Evolutionary conservation across 2,329 filamentous ascomycete species (phyloP).

Genomic region (Aspergillus hiratsukae): DNA sequence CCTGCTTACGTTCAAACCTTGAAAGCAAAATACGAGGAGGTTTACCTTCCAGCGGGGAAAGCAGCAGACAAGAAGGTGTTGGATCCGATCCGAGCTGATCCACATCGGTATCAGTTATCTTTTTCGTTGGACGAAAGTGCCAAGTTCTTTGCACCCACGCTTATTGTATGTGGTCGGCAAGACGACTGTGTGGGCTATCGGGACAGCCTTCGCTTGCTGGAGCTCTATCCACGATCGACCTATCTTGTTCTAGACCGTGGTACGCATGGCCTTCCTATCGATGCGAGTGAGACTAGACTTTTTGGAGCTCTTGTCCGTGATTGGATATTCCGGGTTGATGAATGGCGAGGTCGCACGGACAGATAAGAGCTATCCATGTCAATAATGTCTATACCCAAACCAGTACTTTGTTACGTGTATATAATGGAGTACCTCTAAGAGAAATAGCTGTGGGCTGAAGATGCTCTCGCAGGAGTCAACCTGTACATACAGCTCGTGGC

Average conservation of each 20-base stretch:
- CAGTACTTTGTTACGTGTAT: no score
- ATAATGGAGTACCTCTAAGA: no score
- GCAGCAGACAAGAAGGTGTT: conserved; percentile 19
- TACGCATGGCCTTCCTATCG: conserved; percentile 24
- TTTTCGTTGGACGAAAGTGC: conserved; percentile 10
- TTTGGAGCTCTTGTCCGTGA: conserved; percentile 27
- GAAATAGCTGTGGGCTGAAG: no score
- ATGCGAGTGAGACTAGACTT: conserved; percentile 24
- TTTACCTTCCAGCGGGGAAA: conserved; percentile 13
- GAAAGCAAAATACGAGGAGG: conserved; percentile 17
- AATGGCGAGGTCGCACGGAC: conserved; percentile 16
- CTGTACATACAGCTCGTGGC: no score
- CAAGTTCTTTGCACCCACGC: conserved; percentile 25
- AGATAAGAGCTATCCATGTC: not conserved
- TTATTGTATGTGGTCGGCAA: conserved; percentile 26
- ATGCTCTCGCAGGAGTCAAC: no score
- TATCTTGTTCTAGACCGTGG: conserved; percentile 24
- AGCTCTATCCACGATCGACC: conserved; percentile 24
- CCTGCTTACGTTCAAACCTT: conserved; percentile 19
- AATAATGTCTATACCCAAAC: no score
- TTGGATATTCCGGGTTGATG: conserved; percentile 21
- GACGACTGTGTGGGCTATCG: conserved; percentile 26
- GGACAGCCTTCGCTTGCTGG: conserved; percentile 25
- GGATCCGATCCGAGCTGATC: conserved; percentile 23
- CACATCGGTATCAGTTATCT: conserved; percentile 21